Percentiles rank a stretch among this genome's conserved stretches.
Conservation (phyloP, 768 basidiomycete species). For the Podaxis rugospora region DNA sequence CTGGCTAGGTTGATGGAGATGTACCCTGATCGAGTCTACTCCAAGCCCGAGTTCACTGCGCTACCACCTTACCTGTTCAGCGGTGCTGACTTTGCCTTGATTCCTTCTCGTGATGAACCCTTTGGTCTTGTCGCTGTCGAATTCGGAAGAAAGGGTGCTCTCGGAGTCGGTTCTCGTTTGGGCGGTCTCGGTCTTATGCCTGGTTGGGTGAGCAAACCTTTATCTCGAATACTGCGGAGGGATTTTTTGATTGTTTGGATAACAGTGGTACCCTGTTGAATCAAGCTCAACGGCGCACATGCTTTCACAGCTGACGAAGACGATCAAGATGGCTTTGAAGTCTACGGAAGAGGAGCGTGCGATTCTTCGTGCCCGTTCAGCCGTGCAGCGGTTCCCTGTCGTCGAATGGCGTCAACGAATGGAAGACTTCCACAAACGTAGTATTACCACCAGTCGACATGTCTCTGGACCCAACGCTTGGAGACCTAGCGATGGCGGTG, state of each 20-base stretch:
- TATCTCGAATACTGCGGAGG: neutral
- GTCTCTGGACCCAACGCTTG: constrained; percentile 72
- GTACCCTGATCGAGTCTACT: constrained; percentile 89
- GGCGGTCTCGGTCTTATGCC: constrained; percentile 97
- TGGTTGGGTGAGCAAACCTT: constrained; percentile 72
- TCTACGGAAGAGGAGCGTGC: constrained; percentile 90
- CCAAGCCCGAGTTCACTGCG: constrained; percentile 96
- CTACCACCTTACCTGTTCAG: constrained; percentile 91
- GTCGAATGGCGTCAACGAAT: constrained; percentile 96
- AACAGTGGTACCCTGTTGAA: constrained; percentile 95
- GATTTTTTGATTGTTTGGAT: constrained; percentile 4
- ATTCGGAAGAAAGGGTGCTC: constrained; percentile 93
- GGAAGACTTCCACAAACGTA: constrained; percentile 92
- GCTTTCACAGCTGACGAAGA: constrained; percentile 91
- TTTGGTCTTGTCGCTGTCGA: constrained; percentile 96
- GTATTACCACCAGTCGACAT: constrained; percentile 66
- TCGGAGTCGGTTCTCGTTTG: constrained; percentile 91
- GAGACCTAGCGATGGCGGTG: constrained; percentile 67
- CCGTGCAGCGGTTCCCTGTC: constrained; percentile 94
- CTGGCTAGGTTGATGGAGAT: constrained; percentile 90
- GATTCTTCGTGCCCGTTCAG: constrained; percentile 88
- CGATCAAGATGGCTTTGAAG: constrained; percentile 90
- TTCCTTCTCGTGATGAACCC: constrained; percentile 94
- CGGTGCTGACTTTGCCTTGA: constrained; percentile 93
- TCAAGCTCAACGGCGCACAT: constrained; percentile 90